Evolutionary conservation across 208 protist species (phyloP).

Genomic region (Endotrypanum monterogeii): DNA sequence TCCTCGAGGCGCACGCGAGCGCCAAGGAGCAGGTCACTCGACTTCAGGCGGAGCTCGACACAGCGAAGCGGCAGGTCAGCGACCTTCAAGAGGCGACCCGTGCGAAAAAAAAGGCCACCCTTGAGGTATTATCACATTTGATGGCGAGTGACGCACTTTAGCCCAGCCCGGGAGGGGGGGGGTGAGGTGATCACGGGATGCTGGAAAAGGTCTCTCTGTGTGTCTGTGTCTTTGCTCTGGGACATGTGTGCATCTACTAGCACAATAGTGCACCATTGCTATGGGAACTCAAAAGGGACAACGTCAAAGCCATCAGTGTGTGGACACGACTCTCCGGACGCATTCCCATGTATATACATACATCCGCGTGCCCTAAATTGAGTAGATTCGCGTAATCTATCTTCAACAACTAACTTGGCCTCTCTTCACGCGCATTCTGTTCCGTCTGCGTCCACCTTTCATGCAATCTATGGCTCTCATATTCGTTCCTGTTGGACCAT

Average conservation of each 20-base stretch:
- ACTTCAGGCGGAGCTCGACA: slow-evolving; percentile 31
- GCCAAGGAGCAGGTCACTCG: slow-evolving; percentile 16
- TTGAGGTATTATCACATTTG: slow-evolving; percentile 57
- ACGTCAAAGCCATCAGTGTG: too few species aligned
- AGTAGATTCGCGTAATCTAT: too few species aligned
- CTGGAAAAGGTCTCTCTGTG: too few species aligned
- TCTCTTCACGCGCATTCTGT: not conserved
- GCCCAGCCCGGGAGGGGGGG: too few species aligned
- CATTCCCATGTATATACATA: not conserved
- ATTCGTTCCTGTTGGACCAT: not conserved
- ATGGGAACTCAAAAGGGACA: too few species aligned
- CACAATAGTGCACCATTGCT: too few species aligned
- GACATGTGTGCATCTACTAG: too few species aligned
- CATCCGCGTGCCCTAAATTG: not conserved
- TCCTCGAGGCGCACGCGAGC: slow-evolving; percentile 11
- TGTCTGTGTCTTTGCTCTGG: too few species aligned
- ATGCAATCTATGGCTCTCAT: not conserved
- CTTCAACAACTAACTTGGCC: not conserved
- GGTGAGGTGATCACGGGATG: not conserved
- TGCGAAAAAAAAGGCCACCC: slow-evolving; percentile 48
- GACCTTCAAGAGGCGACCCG: slow-evolving; percentile 41
- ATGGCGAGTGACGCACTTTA: slow-evolving; percentile 34
- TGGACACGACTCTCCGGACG: not conserved
- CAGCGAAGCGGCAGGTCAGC: slow-evolving; percentile 28
- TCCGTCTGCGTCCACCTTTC: not conserved